Conservation (phyloP, 306 rosid species). For the Erythrophleum fordii region DNA sequence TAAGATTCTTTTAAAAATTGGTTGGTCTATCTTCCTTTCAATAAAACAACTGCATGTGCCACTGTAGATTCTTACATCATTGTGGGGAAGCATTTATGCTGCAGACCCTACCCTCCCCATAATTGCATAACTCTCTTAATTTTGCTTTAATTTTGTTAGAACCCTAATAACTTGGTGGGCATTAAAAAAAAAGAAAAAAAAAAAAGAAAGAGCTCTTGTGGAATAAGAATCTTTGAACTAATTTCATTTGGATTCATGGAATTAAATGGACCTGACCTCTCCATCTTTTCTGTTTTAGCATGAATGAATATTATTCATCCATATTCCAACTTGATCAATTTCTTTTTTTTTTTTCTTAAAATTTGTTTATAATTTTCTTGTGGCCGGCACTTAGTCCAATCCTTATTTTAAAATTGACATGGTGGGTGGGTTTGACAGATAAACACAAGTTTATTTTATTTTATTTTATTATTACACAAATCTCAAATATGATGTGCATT, state of each 20-base stretch:
- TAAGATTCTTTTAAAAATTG: too few species aligned
- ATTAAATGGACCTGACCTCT: neutral
- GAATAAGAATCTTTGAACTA: neutral
- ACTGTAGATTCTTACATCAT: neutral
- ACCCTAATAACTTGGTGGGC: neutral
- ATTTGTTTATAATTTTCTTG: neutral
- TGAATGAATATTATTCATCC: neutral
- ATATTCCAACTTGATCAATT: neutral
- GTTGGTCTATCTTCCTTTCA: too few species aligned
- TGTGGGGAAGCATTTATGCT: constrained; percentile 34
- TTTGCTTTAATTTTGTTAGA: constrained; percentile 3
- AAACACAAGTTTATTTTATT: neutral
- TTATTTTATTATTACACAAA: neutral
- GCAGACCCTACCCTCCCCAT: neutral
- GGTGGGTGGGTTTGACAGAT: neutral
- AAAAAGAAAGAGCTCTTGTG: too few species aligned
- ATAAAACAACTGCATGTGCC: neutral
- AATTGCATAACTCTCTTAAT: neutral
- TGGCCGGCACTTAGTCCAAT: neutral
- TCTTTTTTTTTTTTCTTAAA: neutral
- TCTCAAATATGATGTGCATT: neutral
- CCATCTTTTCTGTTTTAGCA: neutral
- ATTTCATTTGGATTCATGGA: neutral
- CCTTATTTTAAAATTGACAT: neutral
- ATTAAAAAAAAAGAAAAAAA: neutral